Percentiles rank a stretch among this genome's conserved stretches.
Evolutionary conservation across 202 grass and related monocot genomes (phyloP).

Genomic region (Schoenoplectus tabernaemontani): DNA sequence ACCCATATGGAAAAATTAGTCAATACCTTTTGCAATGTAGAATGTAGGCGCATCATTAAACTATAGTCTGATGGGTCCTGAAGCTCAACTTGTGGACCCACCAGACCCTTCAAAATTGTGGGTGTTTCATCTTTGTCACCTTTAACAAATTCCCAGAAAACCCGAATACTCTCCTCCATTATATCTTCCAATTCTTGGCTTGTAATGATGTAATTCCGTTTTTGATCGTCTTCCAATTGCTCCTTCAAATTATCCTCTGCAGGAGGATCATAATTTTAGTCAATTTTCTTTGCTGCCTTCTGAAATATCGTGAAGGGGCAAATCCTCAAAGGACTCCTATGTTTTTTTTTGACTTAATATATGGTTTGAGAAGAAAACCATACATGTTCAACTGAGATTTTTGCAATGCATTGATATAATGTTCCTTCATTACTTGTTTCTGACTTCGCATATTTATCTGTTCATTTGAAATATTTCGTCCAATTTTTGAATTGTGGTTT

Average conservation of each 20-base stretch:
- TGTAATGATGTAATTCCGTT: slow-evolving; percentile 53
- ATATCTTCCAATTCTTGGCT: slow-evolving; percentile 73
- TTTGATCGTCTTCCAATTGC: slow-evolving; percentile 64
- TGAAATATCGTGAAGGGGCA: neutral
- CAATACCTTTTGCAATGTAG: slow-evolving; percentile 67
- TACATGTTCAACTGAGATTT: neutral
- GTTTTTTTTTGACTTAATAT: neutral
- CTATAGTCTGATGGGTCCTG: slow-evolving; percentile 60
- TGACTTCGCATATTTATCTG: too few species aligned
- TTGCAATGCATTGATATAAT: neutral
- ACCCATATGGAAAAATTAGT: neutral
- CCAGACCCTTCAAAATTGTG: slow-evolving; percentile 56
- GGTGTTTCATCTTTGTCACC: slow-evolving; percentile 57
- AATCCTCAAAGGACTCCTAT: neutral
- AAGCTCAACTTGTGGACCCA: slow-evolving; percentile 54
- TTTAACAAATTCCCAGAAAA: slow-evolving; percentile 96
- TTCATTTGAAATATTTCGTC: too few species aligned
- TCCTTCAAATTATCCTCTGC: slow-evolving; percentile 81
- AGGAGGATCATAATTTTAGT: slow-evolving; percentile 5
- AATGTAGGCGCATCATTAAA: slow-evolving; percentile 60
- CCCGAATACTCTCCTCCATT: slow-evolving; percentile 78
- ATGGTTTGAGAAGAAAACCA: neutral
- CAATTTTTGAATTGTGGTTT: too few species aligned
- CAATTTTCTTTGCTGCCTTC: neutral
- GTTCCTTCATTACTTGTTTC: too few species aligned